Evolutionary conservation across 2,329 filamentous ascomycete species (phyloP), one percentile per base, ranked within the genome.

Genomic region (Aspergillus costaricaensis): DNA sequence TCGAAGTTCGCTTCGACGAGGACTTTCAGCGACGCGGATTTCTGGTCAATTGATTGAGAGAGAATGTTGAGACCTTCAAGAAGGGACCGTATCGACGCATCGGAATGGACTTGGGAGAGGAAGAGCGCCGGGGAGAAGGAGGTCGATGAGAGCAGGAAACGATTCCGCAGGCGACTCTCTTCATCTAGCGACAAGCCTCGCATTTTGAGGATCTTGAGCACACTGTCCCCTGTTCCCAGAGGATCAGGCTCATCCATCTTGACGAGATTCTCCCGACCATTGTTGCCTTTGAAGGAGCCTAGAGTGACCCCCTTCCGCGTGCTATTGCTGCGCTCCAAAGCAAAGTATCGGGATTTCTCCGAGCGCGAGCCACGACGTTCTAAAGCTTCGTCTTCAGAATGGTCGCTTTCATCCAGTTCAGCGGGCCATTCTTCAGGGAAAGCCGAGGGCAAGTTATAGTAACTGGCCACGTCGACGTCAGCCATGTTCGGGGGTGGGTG

Each of bases 1-100:
- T 99, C 96, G 73, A 99, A 99, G 75, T 99, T 99, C 65, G 91
- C 94, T 76, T 99, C 95, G 23, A 99, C 95, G 17, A 99, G 84
- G 10, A 96, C 91, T 74, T 99, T 99, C 62, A 99, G 85, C 4
- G 93, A 97, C 0, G 94, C 95, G 0, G 94, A 97, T 77, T 99
- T 99, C 78, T 98, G 91, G 71, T 98, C 95, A 70, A 99, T 99
- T 0, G 94, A 97, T 63, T 86, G 86, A 17, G 92, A 95, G 19
- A 99, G 85, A 61, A 90, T 88, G 67, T 96, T 90, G 19, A 99
- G 85, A 3, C 95, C 96, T 52, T 86, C 83, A 12, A 96, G 82
- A 1, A 99, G 82, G 49, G 88, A 86, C 67, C 92, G 86, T 0
- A 93, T 96, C 58, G 94, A 92, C 57, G 91, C 94, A 51, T 88